Conservation (phyloP, 306 rosid species). For the Prosopis cineraria region DNA sequence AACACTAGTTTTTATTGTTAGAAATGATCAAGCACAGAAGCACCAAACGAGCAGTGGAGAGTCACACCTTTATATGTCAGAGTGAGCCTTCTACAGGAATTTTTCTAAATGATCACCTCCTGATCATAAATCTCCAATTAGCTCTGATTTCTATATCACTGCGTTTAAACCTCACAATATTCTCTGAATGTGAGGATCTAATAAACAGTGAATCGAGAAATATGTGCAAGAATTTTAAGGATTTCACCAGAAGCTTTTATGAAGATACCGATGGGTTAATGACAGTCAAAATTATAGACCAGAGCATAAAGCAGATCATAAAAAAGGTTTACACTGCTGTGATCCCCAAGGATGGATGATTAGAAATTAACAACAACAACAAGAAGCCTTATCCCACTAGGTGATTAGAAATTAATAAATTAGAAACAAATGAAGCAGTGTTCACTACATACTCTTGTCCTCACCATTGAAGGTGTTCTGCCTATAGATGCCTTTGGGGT, state of each 20-base stretch:
- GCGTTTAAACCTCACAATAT: slow-evolving; percentile 48
- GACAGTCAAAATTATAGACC: not conserved
- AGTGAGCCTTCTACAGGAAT: slow-evolving; percentile 34
- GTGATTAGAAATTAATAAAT: not conserved
- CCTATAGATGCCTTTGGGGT: not conserved
- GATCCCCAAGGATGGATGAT: not conserved
- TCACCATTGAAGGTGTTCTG: not conserved
- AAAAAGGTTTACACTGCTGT: not conserved
- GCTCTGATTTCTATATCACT: slow-evolving; percentile 54
- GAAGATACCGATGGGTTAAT: not conserved
- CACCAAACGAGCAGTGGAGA: not conserved
- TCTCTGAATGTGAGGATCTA: slow-evolving; percentile 41
- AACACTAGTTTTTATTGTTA: slow-evolving; percentile 24
- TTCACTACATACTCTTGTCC: not conserved
- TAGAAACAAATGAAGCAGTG: not conserved
- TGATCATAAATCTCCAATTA: slow-evolving; percentile 38
- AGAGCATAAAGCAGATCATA: slow-evolving; percentile 1
- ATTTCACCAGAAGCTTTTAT: not conserved
- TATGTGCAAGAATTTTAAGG: not conserved
- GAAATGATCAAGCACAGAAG: slow-evolving; percentile 3
- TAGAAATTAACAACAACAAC: not conserved
- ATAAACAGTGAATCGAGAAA: slow-evolving; percentile 46
- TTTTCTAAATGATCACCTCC: slow-evolving; percentile 31
- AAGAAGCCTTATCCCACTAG: no score
- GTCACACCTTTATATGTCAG: slow-evolving; percentile 36